A percentile compares a stretch with the other conserved stretches of the same genome.
Evolutionary conservation across 139 green algal species (phyloP).

Genomic region (Chlorella sp.): DNA sequence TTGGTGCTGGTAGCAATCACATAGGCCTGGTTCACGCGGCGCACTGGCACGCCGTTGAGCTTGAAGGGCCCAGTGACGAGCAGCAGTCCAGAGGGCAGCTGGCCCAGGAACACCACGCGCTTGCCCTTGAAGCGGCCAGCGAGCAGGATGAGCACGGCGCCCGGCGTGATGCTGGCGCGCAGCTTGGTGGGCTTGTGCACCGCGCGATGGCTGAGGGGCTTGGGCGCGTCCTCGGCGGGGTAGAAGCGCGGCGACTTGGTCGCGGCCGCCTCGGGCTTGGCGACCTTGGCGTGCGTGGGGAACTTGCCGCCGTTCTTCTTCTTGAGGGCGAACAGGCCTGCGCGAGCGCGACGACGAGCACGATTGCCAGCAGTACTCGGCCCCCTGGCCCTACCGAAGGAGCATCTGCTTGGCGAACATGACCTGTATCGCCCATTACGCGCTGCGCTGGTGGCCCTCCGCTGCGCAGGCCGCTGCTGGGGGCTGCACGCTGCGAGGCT

Average conservation of each 20-base stretch:
- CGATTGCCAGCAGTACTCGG: too few relatives aligned
- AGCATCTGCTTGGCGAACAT: too few relatives aligned
- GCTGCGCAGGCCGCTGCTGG: too few relatives aligned
- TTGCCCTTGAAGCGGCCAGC: slow-evolving; percentile 98
- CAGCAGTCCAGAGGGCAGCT: slow-evolving; percentile 93
- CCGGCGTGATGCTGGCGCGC: slow-evolving; percentile 86
- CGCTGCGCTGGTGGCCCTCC: too few relatives aligned
- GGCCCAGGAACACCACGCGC: slow-evolving; percentile 93
- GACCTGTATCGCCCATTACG: too few relatives aligned
- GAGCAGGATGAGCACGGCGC: slow-evolving; percentile 96
- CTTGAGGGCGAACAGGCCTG: slow-evolving; percentile 87
- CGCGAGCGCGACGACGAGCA: too few relatives aligned
- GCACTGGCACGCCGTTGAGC: slow-evolving; percentile 94
- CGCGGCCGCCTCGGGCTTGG: slow-evolving; percentile 17
- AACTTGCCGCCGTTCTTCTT: slow-evolving; percentile 96
- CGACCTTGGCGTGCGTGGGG: slow-evolving; percentile 65
- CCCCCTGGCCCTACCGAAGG: too few relatives aligned
- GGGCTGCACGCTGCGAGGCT: too few relatives aligned
- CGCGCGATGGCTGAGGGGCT: slow-evolving; percentile 58
- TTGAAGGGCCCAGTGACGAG: slow-evolving; percentile 95
- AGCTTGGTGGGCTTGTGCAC: slow-evolving; percentile 82
- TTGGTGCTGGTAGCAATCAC: slow-evolving; percentile 97
- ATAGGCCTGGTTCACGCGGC: slow-evolving; percentile 94
- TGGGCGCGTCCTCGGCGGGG: slow-evolving; percentile 84
- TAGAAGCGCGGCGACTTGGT: slow-evolving; percentile 83